Evolutionary conservation across 768 basidiomycete genomes (phyloP).

Genomic region (Xerocomus spinulosus): DNA sequence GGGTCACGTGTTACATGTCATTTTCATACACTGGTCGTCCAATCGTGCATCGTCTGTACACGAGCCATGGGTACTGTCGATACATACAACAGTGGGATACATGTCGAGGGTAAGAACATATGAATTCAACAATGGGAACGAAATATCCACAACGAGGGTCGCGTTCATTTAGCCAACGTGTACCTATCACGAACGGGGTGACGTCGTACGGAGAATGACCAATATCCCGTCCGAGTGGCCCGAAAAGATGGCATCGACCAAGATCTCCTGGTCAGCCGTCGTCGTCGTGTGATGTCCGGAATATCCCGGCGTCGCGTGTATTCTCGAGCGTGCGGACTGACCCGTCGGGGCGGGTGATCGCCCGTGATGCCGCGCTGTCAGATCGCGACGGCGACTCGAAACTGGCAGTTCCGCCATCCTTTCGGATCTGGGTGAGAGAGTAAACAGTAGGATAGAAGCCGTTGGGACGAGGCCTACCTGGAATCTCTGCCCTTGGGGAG

Average conservation of each 20-base stretch:
- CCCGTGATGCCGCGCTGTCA: slow-evolving; percentile 16
- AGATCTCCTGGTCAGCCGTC: slow-evolving; percentile 33
- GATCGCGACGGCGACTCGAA: slow-evolving; percentile 30
- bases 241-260: slow-evolving; percentile 79
- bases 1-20: no score
- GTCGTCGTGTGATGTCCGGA: neutral
- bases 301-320: neutral
- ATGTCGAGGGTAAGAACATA: no score
- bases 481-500: slow-evolving; percentile 59
- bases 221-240: slow-evolving; percentile 83
- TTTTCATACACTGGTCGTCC: no score
- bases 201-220: slow-evolving; percentile 63
- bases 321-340: slow-evolving; percentile 8
- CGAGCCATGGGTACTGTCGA: no score
- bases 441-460: neutral
- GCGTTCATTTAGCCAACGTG: no score
- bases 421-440: slow-evolving; percentile 21
- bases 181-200: slow-evolving; percentile 6
- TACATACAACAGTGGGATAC: no score
- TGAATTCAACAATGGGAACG: no score
- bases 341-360: slow-evolving; percentile 3
- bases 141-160: no score
- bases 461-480: slow-evolving; percentile 27
- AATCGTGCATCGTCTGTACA: no score
- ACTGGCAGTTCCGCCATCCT: slow-evolving; percentile 23